Conservation (phyloP, 148 eudicot genomes). For the Limonium bicolor region DNA sequence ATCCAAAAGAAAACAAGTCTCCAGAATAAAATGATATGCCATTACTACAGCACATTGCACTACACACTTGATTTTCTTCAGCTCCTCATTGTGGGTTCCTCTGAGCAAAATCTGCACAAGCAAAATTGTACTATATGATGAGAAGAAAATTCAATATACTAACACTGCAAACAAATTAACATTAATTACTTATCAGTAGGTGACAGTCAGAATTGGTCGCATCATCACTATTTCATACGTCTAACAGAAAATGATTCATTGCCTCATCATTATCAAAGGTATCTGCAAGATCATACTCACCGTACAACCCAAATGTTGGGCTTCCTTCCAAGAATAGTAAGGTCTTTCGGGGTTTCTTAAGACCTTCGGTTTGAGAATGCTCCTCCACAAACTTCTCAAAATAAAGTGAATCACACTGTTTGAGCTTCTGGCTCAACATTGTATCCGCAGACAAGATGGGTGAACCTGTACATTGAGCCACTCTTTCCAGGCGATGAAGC, state of each 20-base stretch:
- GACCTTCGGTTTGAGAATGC: conserved; percentile 45
- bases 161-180: too few species aligned
- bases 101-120: conserved; percentile 68
- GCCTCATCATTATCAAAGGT: too few species aligned
- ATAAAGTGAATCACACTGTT: conserved; percentile 60
- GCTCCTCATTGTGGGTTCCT: conserved; percentile 69
- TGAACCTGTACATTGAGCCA: conserved; percentile 80
- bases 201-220: too few species aligned
- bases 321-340: conserved; percentile 89
- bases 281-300: conserved; percentile 21
- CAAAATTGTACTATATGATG: background rate
- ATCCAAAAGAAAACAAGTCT: conserved; percentile 80
- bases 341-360: conserved; percentile 64
- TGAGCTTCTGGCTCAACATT: conserved; percentile 37
- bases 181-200: too few species aligned
- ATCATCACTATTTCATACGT: too few species aligned
- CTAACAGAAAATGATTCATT: too few species aligned
- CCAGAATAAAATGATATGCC: conserved; percentile 90
- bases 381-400: conserved; percentile 85
- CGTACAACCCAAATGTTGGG: conserved; percentile 65
- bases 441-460: conserved; percentile 49
- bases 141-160: too few species aligned
- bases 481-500: conserved; percentile 76
- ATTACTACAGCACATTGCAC: conserved; percentile 81
- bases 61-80: conserved; percentile 82